phyloP scores from a whole-genome alignment of 371 early-diverging fungal species.

The Astathelohania contejeani region DNA sequence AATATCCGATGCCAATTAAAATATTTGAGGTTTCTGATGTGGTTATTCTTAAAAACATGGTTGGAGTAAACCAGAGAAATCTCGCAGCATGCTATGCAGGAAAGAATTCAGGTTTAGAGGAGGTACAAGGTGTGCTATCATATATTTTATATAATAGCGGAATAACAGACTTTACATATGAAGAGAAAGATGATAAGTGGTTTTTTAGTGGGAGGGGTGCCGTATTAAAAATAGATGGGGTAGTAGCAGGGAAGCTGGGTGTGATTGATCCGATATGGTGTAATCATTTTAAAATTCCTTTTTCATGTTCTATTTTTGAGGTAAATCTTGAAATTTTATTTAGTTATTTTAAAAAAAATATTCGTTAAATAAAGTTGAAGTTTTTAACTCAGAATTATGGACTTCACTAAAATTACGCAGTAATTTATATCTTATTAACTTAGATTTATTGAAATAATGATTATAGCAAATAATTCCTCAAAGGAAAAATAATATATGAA shows the following conservation, averaged over 20 bases:
- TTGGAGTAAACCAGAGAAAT: constrained; percentile 62
- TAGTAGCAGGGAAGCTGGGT: constrained; percentile 24
- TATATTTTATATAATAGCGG: constrained; percentile 21
- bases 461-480: too few relatives aligned
- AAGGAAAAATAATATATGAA: too few relatives aligned
- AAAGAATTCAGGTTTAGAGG: constrained; percentile 74
- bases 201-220: constrained; percentile 32
- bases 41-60: constrained; percentile 57
- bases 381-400: too few relatives aligned
- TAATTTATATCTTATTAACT: too few relatives aligned
- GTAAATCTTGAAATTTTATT: constrained; percentile 33
- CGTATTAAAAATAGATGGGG: constrained; percentile 6
- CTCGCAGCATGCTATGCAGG: constrained; percentile 70
- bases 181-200: constrained; percentile 8
- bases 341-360: constrained; percentile 4
- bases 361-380: too few relatives aligned
- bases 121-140: constrained; percentile 33
- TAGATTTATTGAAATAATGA: too few relatives aligned
- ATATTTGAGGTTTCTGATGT: constrained; percentile 92
- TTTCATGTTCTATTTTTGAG: constrained; percentile 32
- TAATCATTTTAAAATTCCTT: constrained; percentile 26
- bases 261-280: constrained; percentile 22
- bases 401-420: too few relatives aligned
- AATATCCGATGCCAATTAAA: constrained; percentile 72
- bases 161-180: constrained; percentile 11